Conservation (phyloP, 2,329 filamentous ascomycete species). For the Decorospora gaudefroyi region DNA sequence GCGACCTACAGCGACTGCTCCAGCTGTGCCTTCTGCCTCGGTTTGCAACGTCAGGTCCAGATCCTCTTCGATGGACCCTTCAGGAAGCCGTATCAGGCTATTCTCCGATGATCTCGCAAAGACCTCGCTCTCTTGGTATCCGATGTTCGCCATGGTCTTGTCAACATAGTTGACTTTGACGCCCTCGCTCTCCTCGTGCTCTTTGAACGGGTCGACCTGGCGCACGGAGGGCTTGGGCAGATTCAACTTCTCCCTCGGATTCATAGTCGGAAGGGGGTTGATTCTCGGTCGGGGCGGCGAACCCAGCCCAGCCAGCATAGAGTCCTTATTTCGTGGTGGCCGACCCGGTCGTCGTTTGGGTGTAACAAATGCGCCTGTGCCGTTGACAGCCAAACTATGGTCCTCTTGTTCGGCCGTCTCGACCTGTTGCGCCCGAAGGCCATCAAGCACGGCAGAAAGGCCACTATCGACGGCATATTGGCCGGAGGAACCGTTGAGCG, state of each 20-base stretch:
- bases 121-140: slow-evolving; percentile 92
- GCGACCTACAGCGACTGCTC: slow-evolving; percentile 64
- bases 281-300: slow-evolving; percentile 67
- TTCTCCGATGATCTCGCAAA: slow-evolving; percentile 74
- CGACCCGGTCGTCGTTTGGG: slow-evolving; percentile 65
- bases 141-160: slow-evolving; percentile 92
- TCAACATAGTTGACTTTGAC: slow-evolving; percentile 92
- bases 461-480: slow-evolving; percentile 45
- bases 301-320: slow-evolving; percentile 63
- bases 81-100: slow-evolving; percentile 66
- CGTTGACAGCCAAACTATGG: slow-evolving; percentile 15
- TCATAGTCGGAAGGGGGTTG: slow-evolving; percentile 76
- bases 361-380: slow-evolving; percentile 37
- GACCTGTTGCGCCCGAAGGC: slow-evolving; percentile 41
- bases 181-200: slow-evolving; percentile 82
- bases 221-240: slow-evolving; percentile 76
- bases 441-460: slow-evolving; percentile 43
- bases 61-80: slow-evolving; percentile 67
- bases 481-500: slow-evolving; percentile 35
- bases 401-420: slow-evolving; percentile 31
- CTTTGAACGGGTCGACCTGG: slow-evolving; percentile 75
- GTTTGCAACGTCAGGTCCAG: slow-evolving; percentile 61
- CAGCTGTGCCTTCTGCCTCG: slow-evolving; percentile 63
- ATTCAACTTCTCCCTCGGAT: slow-evolving; percentile 77
- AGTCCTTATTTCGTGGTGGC: slow-evolving; percentile 65